Evolutionary conservation across 768 basidiomycete genomes (phyloP), one percentile per base, ranked within the genome.

Genomic region (Mycena sanguinolenta): DNA sequence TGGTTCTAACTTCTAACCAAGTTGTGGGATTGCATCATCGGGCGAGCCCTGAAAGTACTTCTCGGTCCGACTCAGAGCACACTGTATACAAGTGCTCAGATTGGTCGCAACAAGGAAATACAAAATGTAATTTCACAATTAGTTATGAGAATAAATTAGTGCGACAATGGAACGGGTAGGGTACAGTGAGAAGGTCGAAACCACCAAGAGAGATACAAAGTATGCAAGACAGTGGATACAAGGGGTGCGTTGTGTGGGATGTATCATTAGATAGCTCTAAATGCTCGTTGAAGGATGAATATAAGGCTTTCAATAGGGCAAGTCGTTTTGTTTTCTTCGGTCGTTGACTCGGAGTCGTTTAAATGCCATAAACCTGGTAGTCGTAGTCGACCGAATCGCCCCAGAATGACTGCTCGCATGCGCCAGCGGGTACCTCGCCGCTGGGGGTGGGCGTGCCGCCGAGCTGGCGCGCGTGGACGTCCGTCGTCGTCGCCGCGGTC

Each of bases 371-470:
- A 59, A 89, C 80, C 78, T 94, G 92, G 80, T 94, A 94, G 80
- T 94, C 93, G 75, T 90, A 95, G 50, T 81, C 82, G 23, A 90
- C 88, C 21, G 75, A 79, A 16, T 79, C 74, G 23, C 93, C 93
- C 92, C 93, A 94, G 81, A 93, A 92, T 55, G 78, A 82, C 23
- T 89, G 86, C 64, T 81, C 82, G 74, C 93, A 95, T 17, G 90
- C 89, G 58, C 87, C 89, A 32, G 87, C 78, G 38, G 85, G 72
- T 3, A 82, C 84, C 72, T 60, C 85, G 88, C 14, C 65, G 36
- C 27, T 8, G 82, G 77, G 44, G 87, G 32, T 34, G 6, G 67
- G 58, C 36, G 49, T 38, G 25, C 17, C 87, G 44, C 93, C 94
- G 28, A 95, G 81, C 58, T 86, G 79, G 46, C 90, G 79, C 9